A percentile compares a stretch with the other conserved stretches of the same genome.
Conservation (phyloP, 2,329 filamentous ascomycete species). For the Ophiostoma triangulosporum region DNA sequence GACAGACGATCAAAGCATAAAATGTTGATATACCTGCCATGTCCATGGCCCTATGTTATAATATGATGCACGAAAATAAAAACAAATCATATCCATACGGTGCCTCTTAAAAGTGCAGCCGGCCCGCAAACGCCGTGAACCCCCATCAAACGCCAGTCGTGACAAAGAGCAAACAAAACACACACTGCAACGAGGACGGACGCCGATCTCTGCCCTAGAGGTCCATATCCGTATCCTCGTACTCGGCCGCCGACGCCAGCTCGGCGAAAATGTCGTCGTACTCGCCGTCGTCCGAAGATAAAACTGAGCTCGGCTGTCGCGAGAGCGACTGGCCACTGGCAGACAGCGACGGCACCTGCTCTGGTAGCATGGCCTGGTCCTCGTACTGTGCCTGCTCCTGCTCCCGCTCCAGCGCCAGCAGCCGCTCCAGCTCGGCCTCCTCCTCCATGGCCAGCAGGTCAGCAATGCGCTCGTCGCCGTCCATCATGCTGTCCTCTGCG, state of each 20-base stretch:
- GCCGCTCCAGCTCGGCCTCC: slow-evolving; percentile 40
- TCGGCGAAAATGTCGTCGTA: slow-evolving; percentile 56
- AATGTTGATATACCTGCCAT: not conserved
- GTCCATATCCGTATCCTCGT: slow-evolving; percentile 32
- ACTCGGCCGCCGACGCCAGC: slow-evolving; percentile 39
- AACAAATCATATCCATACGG: not conserved
- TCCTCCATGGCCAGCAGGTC: slow-evolving; percentile 38
- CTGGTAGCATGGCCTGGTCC: not conserved
- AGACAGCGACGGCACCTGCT: not conserved
- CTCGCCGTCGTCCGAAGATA: slow-evolving; percentile 41
- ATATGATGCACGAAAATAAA: not conserved
- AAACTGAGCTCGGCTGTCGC: slow-evolving; percentile 21
- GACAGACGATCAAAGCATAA: too few species aligned
- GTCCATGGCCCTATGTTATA: not conserved
- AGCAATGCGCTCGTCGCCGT: slow-evolving; percentile 37
- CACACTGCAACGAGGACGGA: not conserved
- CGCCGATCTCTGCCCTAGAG: not conserved
- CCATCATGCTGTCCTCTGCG: slow-evolving; percentile 26
- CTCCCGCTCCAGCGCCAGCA: not conserved
- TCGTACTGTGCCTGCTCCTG: not conserved
- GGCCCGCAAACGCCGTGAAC: not conserved
- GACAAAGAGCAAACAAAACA: not conserved
- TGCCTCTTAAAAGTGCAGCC: not conserved
- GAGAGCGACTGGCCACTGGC: slow-evolving; percentile 2
- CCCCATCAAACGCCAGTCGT: not conserved